Evolutionary conservation across 306 rosid species (phyloP), one percentile per base, ranked within the genome.

Genomic region (Vigna trinervia): DNA sequence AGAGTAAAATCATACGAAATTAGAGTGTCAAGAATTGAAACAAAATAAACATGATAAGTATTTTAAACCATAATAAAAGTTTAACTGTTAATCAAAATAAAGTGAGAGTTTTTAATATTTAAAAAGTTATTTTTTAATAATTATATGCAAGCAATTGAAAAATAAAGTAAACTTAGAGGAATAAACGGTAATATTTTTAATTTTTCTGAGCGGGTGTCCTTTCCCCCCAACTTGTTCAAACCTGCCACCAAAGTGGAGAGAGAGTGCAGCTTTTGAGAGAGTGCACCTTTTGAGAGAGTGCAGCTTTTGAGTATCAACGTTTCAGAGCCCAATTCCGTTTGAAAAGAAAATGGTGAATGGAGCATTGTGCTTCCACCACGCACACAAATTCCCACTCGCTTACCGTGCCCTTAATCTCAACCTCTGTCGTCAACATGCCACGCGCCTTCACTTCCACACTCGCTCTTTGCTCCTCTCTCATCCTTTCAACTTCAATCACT

Each of bases 301-400:
- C 20, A 51, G 0, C 56, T 22, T 17, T 48, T 14, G 5, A 20
- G n/a, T 48, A 39, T 39, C 12, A 12, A 39, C 11, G 12, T 39
- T 8, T 39, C 45, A 39, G 8, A 36, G 15, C 13, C 9, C 43
- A 61, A 67, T 53, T 74, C 83, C 64, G 46, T 57, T 20, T 17
- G 5, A 1, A 13, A 22, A 9, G 30, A 9, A 74, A 69, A 91
- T 86, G 93, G 80, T 72, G 65, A 71, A 13, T 22, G 64, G 50
- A 67, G 72, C 82, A 20, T 70, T 70, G 15, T 59, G 65, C 64
- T 73, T 87, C 32, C 51, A 87, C 1, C 19, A 17, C 19, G 36
- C 84, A 64, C 84, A 74, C 1, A 83, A 77, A 69, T 34, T 87
- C 70, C 66, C 81, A 3, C 54, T 73, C 53, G 41, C 82, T 17